A percentile compares a stretch with the other conserved stretches of the same genome.
Evolutionary conservation across 495 filamentous ascomycete species (phyloP).

Genomic region (Penicillium egyptiacum): DNA sequence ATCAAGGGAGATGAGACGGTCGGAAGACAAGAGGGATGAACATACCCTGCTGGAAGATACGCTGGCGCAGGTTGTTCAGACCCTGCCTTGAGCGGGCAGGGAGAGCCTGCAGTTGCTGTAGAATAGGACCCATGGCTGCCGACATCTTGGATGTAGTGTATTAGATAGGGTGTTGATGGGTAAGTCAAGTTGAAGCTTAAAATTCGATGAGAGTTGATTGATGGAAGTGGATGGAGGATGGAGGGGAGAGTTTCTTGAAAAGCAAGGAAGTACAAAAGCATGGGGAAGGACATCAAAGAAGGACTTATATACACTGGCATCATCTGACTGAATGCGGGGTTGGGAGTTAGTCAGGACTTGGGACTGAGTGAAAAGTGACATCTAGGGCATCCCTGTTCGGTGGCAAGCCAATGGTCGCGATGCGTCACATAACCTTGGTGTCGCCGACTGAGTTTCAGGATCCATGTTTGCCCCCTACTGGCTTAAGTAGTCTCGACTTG

Average conservation of each 20-base stretch:
- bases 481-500: background rate
- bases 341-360: slow-evolving; percentile 14
- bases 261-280: background rate
- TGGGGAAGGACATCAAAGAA: background rate
- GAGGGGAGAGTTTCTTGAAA: slow-evolving; percentile 17
- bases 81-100: slow-evolving; percentile 33
- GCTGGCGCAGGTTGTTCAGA: slow-evolving; percentile 30
- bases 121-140: slow-evolving; percentile 26
- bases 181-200: slow-evolving; percentile 11
- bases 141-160: slow-evolving; percentile 23
- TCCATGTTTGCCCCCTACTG: background rate
- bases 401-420: slow-evolving; percentile 14
- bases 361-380: slow-evolving; percentile 23
- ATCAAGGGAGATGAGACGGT: background rate
- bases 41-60: slow-evolving; percentile 37
- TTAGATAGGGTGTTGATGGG: slow-evolving; percentile 4
- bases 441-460: slow-evolving; percentile 6
- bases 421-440: background rate
- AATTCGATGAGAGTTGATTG: slow-evolving; percentile 7
- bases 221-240: background rate
- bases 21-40: background rate
- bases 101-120: slow-evolving; percentile 25
- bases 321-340: slow-evolving; percentile 35
- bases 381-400: slow-evolving; percentile 19
- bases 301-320: slow-evolving; percentile 23